Percentiles rank a stretch among this genome's conserved stretches.
These are phyloP conservation scores for Rubroboletus satanas DNA, from an alignment of 768 basidiomycete species.

Conservation along the genomic window DNA sequence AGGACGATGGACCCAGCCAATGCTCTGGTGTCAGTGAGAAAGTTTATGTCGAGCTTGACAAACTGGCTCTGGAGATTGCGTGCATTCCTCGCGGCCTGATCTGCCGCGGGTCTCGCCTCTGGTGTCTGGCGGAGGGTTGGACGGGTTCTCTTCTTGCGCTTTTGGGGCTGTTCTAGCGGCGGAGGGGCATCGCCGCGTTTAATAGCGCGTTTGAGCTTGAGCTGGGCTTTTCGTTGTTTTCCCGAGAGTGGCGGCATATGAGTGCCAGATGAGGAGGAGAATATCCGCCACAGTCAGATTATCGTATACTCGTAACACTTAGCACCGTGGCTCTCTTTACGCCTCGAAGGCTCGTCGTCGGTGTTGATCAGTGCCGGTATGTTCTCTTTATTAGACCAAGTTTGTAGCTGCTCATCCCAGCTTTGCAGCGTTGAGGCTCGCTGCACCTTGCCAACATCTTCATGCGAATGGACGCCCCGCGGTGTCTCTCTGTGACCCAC, in stretches of 20 bases:
- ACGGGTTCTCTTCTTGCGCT: constrained; percentile 7
- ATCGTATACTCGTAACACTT: no score
- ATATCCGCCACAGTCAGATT: background rate
- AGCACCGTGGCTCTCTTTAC: no score
- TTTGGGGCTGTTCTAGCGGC: constrained; percentile 23
- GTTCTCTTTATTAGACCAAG: no score
- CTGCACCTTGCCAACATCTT: no score
- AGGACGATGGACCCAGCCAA: constrained; percentile 54
- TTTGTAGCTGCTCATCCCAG: no score
- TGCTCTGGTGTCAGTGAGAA: constrained; percentile 55
- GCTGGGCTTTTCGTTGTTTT: constrained; percentile 67
- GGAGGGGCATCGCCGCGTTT: constrained; percentile 70
- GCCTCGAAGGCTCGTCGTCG: no score
- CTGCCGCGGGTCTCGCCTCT: constrained; percentile 11
- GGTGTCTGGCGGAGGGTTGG: background rate
- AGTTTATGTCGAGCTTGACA: constrained; percentile 53
- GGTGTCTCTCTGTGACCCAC: no score
- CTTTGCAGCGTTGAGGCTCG: no score
- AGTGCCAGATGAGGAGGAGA: background rate
- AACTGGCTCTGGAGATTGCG: constrained; percentile 68
- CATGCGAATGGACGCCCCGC: no score
- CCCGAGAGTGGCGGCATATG: constrained; percentile 39
- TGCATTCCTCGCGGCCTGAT: constrained; percentile 38
- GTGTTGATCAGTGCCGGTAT: no score
- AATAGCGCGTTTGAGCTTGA: constrained; percentile 75